Evolutionary conservation across 1,284 basidiomycete species (phyloP), one percentile per base, ranked within the genome.

Genomic region (Rhodofomes roseus): DNA sequence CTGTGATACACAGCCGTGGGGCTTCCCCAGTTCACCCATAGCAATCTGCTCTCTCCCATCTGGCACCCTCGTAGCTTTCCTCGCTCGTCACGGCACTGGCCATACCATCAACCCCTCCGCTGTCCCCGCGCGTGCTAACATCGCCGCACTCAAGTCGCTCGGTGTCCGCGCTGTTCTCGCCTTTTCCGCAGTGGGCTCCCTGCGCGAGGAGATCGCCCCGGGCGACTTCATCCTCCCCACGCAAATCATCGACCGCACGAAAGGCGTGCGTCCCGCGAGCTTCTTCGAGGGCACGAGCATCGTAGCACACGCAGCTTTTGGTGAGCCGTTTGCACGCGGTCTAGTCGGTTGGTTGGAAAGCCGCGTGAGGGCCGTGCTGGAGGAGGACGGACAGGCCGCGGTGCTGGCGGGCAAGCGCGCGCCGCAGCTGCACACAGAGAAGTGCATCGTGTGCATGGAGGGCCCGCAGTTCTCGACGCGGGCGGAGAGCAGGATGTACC

Each of bases 161-260:
- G 96, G 96, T 55, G 92, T 95, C 16, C 85, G 89, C 62, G 91
- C 89, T 43, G 86, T 99, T 68, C 80, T 98, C 62, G 95, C 96
- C 1, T 99, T 99, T 80, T 93, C 90, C 18, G 96, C 96, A 8
- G 96, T 99, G 46, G 96, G 96, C 39, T 95, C 92, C n/a, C 83
- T 99, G 44, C 83, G 94, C 50, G 96, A 99, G 74, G 95, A 98
- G 68, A 94, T 98, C 70, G 74, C 84, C n/a, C 93, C 93, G 0
- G 93, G 95, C 44, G 88, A 96, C 67, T 95, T 98, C 73, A 81
- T 88, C 56, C 85, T 99, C 51, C 96, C 96, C 0, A 81, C 84
- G 56, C 96, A 98, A 74, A 93, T 98, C 77, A 98, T 99, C 72
- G 96, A 99, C 75, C 85, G 96, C 55, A 98, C 96, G 22, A 98